These are phyloP conservation scores for Austroboletus niveus DNA, from an alignment of 1,284 basidiomycete species.

Conservation along the genomic window DNA sequence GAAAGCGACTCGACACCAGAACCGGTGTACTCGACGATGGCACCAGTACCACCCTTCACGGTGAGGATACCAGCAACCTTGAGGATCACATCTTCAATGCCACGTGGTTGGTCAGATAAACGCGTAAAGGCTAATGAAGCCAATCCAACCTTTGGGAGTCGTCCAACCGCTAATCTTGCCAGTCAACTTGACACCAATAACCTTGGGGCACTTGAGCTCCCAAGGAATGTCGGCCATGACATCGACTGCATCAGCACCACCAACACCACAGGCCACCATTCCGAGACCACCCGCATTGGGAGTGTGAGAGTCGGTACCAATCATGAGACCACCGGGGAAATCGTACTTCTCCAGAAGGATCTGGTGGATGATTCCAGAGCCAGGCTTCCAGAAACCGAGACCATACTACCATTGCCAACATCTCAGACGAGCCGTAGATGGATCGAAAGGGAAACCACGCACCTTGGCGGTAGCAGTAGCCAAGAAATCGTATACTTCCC, in stretches of 20 bases:
- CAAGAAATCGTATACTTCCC: conserved; percentile 99
- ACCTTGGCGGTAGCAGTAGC: conserved; percentile 95
- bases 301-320: conserved; percentile 99
- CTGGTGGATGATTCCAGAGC: conserved; percentile 98
- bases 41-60: conserved; percentile 97
- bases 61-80: conserved; percentile 97
- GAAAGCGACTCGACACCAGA: conserved; percentile 95
- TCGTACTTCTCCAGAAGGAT: conserved; percentile 99
- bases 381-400: conserved; percentile 99
- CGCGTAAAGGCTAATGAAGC: not conserved
- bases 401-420: conserved; percentile 63
- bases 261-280: conserved; percentile 99
- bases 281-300: conserved; percentile 99
- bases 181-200: conserved; percentile 95
- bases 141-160: conserved; percentile 80
- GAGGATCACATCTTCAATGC: conserved; percentile 80
- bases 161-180: conserved; percentile 98
- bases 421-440: not conserved
- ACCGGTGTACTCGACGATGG: conserved; percentile 94
- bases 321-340: conserved; percentile 99
- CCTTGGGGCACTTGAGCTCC: conserved; percentile 99
- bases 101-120: conserved; percentile 2
- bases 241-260: conserved; percentile 98
- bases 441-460: conserved; percentile 13
- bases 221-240: conserved; percentile 98